Base-by-base conservation (phyloP, 2,329 filamentous ascomycete genomes). In the Chrysosporium keratinophilum region DNA sequence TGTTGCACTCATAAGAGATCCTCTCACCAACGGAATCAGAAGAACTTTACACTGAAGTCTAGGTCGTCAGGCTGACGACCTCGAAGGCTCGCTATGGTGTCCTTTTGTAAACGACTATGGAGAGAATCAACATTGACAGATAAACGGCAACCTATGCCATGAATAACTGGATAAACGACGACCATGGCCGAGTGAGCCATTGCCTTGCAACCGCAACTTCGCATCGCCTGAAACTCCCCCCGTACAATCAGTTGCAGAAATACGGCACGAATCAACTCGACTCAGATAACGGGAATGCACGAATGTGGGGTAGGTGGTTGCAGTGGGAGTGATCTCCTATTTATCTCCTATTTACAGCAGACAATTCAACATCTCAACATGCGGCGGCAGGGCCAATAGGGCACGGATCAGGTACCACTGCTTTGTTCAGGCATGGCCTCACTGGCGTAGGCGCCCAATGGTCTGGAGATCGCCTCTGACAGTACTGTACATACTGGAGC, bases 381-480 rank as follows among this genome's bases (percentile, higher is more conserved):
- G 37, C 20, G 47, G 47, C 17, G 2, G 12, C 5, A 40, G 47
- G 28, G 39, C 39, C 17, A 43, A 35, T 51, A 33, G 35, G 23
- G 17, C 28, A 53, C 34, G 28, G 39, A 42, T 53, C 43, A 53
- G 50, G 52, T 54, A 54, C 39, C 52, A 49, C 5, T 47, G 52
- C 46, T 50, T 48, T 31, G 20, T 35, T 50, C 33, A 48, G 44
- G 44, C 52, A 54, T 50, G 52, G 37, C 52, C 44, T 54, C 52
- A 43, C 44, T 43, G 28, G 20, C 20, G 43, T 43, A 37, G 41
- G 37, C 14, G 40, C 37, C 37, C 40, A 52, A 52, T 52, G 37
- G 15, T 50, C 35, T 1, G n/a, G 23, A 28, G 23, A 28, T 28
- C 23, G n/a, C 35, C 35, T 37, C 11, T 12, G 2, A 37, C 10